These are phyloP conservation scores for Excoecaria cochinchinensis DNA, from an alignment of 345 rosid genomes.

Conservation along the genomic window DNA sequence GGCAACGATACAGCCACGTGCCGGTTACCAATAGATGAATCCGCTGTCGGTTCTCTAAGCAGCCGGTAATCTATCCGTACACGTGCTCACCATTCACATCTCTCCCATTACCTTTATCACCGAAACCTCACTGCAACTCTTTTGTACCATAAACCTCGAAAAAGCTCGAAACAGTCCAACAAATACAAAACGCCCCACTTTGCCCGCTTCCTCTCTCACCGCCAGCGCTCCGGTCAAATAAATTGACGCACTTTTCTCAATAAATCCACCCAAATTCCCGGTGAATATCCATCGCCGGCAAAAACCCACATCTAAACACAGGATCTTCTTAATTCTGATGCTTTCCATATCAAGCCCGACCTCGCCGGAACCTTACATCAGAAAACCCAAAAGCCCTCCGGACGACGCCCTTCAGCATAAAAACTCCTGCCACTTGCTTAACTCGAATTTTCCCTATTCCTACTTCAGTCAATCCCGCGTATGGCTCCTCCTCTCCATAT, in stretches of 20 bases:
- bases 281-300: constrained; percentile 18
- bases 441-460: constrained; percentile 31
- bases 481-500: constrained; percentile 57
- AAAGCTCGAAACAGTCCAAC: neutral
- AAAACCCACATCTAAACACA: neutral
- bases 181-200: neutral
- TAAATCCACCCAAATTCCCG: constrained; percentile 20
- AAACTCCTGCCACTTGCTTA: constrained; percentile 42
- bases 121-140: neutral
- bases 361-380: constrained; percentile 41
- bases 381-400: constrained; percentile 32
- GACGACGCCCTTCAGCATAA: constrained; percentile 29
- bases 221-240: neutral
- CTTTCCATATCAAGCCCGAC: constrained; percentile 48
- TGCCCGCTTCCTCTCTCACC: neutral
- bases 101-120: neutral
- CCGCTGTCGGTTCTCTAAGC: constrained; percentile 7
- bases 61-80: constrained; percentile 16
- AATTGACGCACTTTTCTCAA: neutral
- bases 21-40: neutral
- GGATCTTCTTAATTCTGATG: constrained; percentile 29
- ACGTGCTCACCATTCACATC: neutral
- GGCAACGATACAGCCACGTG: constrained; percentile 11
- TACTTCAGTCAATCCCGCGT: constrained; percentile 44
- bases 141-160: neutral